These are phyloP conservation scores for Sporothrix humicola DNA, from an alignment of 2,329 filamentous ascomycete species.

Conservation along the genomic window DNA sequence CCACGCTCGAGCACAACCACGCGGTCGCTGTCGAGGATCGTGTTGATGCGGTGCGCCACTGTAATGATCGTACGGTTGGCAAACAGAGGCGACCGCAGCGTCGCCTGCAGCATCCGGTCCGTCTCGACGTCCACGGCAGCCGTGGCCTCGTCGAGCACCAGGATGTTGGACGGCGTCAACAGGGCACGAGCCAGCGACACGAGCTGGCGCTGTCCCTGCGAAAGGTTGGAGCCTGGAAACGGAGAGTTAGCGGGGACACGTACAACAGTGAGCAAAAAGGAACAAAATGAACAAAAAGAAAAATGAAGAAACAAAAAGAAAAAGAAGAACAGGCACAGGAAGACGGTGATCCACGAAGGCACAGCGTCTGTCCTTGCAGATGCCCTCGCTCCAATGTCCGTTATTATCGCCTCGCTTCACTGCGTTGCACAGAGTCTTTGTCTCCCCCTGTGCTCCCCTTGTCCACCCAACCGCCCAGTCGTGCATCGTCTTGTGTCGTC, in stretches of 20 bases:
- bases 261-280: neutral
- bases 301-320: constrained; percentile 2
- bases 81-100: constrained; percentile 71
- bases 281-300: neutral
- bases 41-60: constrained; percentile 97
- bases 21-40: constrained; percentile 85
- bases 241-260: neutral
- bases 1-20: constrained; percentile 94
- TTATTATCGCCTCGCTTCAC: constrained; percentile 6
- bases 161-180: constrained; percentile 93
- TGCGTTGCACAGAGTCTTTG: neutral
- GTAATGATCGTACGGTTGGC: constrained; percentile 95
- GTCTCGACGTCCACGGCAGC: constrained; percentile 74
- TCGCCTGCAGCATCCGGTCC: constrained; percentile 69
- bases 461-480: neutral
- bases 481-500: neutral
- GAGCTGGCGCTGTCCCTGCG: constrained; percentile 91
- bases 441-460: neutral
- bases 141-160: constrained; percentile 96
- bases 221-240: constrained; percentile 81
- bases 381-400: constrained; percentile 10
- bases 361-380: constrained; percentile 19
- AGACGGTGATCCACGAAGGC: neutral
- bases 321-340: neutral
- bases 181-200: constrained; percentile 92